Evolutionary conservation across 495 filamentous ascomycete species (phyloP).

Genomic region (Xylaria flabelliformis): DNA sequence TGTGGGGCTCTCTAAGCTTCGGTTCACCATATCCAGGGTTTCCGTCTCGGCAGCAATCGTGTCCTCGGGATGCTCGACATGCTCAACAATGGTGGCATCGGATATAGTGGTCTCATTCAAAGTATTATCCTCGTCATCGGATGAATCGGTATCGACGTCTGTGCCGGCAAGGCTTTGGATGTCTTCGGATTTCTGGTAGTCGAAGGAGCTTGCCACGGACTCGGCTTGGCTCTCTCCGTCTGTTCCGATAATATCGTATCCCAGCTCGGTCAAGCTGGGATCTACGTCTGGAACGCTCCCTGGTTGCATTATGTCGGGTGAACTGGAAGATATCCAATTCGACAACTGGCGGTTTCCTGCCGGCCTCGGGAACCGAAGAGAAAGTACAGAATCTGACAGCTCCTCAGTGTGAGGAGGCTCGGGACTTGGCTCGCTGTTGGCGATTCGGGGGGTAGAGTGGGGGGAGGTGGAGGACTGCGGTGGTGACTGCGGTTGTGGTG

Average conservation of each 20-base stretch:
- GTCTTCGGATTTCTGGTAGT: conserved; percentile 55
- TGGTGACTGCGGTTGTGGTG: conserved; percentile 14
- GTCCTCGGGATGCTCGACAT: conserved; percentile 37
- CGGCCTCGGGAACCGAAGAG: conserved; percentile 58
- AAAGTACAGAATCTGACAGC: conserved; percentile 44
- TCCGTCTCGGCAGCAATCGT: conserved; percentile 44
- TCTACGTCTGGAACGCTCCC: conserved; percentile 49
- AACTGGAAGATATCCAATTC: conserved; percentile 58
- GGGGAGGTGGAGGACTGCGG: not conserved
- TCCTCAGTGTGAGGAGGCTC: conserved; percentile 25
- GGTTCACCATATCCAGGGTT: conserved; percentile 31
- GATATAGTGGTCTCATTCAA: conserved; percentile 28
- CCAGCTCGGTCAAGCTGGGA: conserved; percentile 59
- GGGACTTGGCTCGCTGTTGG: conserved; percentile 29
- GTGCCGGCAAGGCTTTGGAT: conserved; percentile 58
- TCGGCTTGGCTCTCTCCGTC: conserved; percentile 57
- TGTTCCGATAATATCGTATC: conserved; percentile 63
- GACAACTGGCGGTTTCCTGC: conserved; percentile 55
- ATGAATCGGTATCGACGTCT: conserved; percentile 46
- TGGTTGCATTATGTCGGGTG: conserved; percentile 56
- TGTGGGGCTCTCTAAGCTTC: conserved; percentile 40
- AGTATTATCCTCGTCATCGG: conserved; percentile 46
- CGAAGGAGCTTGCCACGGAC: conserved; percentile 54
- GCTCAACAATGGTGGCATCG: conserved; percentile 38
- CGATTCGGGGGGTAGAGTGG: conserved; percentile 22